A percentile compares a stretch with the other conserved stretches of the same genome.
These are phyloP conservation scores for Claviceps quebecensis DNA, from an alignment of 2,329 filamentous ascomycete genomes.

Conservation along the genomic window DNA sequence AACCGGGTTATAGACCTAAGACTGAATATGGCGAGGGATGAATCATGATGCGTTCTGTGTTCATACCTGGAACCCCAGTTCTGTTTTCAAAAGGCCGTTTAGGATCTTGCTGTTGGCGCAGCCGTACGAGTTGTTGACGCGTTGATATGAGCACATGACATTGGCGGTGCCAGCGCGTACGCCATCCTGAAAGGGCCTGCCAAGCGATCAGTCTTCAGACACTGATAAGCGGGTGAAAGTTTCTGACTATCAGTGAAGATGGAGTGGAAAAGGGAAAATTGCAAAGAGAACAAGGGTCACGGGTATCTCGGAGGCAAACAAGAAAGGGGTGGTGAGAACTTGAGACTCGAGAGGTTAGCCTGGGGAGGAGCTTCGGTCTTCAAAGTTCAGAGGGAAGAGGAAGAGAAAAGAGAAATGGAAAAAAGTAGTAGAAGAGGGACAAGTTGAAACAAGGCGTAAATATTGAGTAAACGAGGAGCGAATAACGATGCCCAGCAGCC, in stretches of 20 bases:
- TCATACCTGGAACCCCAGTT: constrained; percentile 37
- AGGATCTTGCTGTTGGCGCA: constrained; percentile 56
- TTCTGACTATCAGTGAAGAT: not conserved
- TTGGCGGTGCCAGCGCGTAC: constrained; percentile 44
- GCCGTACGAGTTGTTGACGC: constrained; percentile 56
- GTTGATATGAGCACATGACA: constrained; percentile 54
- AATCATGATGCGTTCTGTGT: too few species aligned
- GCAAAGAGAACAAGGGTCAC: too few species aligned
- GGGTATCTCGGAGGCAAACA: too few species aligned
- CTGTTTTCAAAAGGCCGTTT: constrained; percentile 52
- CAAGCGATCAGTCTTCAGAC: not conserved
- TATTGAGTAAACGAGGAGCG: too few species aligned
- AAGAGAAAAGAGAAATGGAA: not conserved
- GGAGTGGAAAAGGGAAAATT: not conserved
- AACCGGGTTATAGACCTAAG: constrained; percentile 2
- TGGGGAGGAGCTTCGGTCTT: too few species aligned
- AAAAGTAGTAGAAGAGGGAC: too few species aligned
- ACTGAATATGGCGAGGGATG: too few species aligned
- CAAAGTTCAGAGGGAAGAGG: not conserved
- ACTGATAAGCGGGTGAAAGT: not conserved
- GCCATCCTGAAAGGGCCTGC: constrained; percentile 55
- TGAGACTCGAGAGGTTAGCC: too few species aligned
- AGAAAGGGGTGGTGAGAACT: too few species aligned
- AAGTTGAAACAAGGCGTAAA: too few species aligned
- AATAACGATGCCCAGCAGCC: too few species aligned